These are phyloP conservation scores for Diaporthe destruens DNA, from an alignment of 2,329 filamentous ascomycete genomes.

Conservation along the genomic window DNA sequence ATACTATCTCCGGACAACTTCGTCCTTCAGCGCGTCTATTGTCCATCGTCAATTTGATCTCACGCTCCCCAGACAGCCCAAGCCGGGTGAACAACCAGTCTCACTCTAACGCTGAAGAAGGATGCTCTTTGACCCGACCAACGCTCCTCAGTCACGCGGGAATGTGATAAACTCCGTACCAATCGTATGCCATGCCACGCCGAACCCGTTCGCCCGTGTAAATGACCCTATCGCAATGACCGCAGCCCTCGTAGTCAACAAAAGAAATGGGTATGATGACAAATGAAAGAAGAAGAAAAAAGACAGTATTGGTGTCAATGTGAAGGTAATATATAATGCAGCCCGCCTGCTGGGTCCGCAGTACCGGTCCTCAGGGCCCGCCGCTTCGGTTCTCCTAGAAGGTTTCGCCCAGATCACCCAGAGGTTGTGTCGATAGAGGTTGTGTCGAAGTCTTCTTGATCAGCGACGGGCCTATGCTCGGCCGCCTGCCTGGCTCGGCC, in stretches of 20 bases:
- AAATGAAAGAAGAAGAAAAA: slow-evolving; percentile 35
- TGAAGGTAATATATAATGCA: slow-evolving; percentile 29
- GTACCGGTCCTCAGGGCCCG: slow-evolving; percentile 11
- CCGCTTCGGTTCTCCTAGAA: slow-evolving; percentile 54
- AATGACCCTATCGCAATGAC: slow-evolving; percentile 40
- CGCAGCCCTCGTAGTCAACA: slow-evolving; percentile 41
- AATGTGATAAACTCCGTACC: slow-evolving; percentile 34
- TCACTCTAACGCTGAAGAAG: slow-evolving; percentile 17
- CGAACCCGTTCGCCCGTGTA: slow-evolving; percentile 40
- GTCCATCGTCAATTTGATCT: slow-evolving; percentile 24
- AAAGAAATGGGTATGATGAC: slow-evolving; percentile 42
- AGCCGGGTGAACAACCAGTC: slow-evolving; percentile 1
- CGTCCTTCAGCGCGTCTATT: neutral
- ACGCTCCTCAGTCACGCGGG: slow-evolving; percentile 13
- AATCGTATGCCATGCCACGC: slow-evolving; percentile 36
- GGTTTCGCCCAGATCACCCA: slow-evolving; percentile 67
- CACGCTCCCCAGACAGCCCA: slow-evolving; percentile 3
- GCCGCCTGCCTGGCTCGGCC: slow-evolving; percentile 32
- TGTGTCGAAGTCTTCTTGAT: slow-evolving; percentile 48
- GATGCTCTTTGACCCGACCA: slow-evolving; percentile 24
- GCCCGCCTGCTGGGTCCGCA: neutral
- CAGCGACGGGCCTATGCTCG: slow-evolving; percentile 36
- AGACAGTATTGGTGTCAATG: slow-evolving; percentile 39
- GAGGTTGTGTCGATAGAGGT: slow-evolving; percentile 57
- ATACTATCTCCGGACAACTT: slow-evolving; percentile 25